Conservation (phyloP, 2,329 filamentous ascomycete genomes). For the Xylaria sp. region DNA sequence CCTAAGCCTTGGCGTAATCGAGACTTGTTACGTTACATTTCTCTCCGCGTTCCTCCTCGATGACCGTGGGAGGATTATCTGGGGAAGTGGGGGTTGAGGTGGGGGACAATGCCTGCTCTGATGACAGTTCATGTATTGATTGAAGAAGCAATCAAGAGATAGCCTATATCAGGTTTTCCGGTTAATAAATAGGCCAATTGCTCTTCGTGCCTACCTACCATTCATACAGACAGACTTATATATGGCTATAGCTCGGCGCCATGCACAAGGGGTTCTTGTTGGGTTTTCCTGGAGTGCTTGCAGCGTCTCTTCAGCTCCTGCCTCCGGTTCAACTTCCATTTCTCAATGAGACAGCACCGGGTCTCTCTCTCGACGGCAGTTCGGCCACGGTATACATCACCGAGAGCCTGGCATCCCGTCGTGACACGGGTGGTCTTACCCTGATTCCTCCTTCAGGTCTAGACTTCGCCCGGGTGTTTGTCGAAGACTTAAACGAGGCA, state of each 20-base stretch:
- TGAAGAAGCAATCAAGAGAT: background rate
- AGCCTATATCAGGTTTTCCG: background rate
- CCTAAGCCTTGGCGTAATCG: background rate
- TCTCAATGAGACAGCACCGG: slow-evolving; percentile 8
- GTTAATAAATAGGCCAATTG: background rate
- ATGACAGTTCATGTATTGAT: slow-evolving; percentile 1
- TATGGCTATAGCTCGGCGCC: slow-evolving; percentile 4
- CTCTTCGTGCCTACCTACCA: background rate
- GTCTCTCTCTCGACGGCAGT: slow-evolving; percentile 29
- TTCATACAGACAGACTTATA: background rate
- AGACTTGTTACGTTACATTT: slow-evolving; percentile 31
- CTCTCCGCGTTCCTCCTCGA: background rate
- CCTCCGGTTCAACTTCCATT: slow-evolving; percentile 21
- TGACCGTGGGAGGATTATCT: slow-evolving; percentile 7
- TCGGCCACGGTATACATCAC: slow-evolving; percentile 56
- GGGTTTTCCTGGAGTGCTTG: slow-evolving; percentile 19
- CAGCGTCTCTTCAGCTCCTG: slow-evolving; percentile 34
- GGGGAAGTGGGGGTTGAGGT: slow-evolving; percentile 20
- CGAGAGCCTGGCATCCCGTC: slow-evolving; percentile 51
- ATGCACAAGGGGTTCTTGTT: slow-evolving; percentile 30
- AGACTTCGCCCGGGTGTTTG: slow-evolving; percentile 62
- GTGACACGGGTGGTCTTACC: slow-evolving; percentile 60
- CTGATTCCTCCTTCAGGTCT: slow-evolving; percentile 62
- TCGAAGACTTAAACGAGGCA: slow-evolving; percentile 56
- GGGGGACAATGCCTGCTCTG: slow-evolving; percentile 17